Base-by-base conservation (phyloP, 2,329 filamentous ascomycete species). In the Epichloe elymi region DNA sequence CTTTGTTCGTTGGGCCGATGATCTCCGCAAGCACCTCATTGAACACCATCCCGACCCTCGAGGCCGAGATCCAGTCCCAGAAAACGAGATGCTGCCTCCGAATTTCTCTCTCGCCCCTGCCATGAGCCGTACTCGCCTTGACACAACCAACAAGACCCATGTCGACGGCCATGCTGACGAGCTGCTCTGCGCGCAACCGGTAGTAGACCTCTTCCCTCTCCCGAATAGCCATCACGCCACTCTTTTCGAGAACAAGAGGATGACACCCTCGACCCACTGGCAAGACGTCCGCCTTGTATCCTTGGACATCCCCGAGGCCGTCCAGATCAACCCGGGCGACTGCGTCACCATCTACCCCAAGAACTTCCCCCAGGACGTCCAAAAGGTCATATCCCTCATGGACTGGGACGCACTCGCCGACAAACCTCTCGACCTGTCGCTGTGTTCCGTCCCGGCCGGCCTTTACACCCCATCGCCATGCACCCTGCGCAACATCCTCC, bases 221-320 rank as follows among this genome's bases (percentile, higher is more conserved):
- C 76, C 79, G 0, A 68, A 71, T 41, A 71, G 76, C 2, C 70
- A 80, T 55, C 66, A 65, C 0, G 85, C 83, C 8, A 75, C 66
- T 0, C 63, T 98, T 0, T 60, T 72, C 0, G 64, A 68, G n/a
- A 95, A 95, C 61, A 65, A 72, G 17, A 79, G 90, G 15, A 66
- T 95, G 5, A 98, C 93, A 0, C 82, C 90, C 0, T 46, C 65
- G 1, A 71, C 72, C 1, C 93, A 98, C 68, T 96, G 88, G 83
- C 93, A 98, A 70, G 93, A 98, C 69, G 91, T 97, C 43, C 85
- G 93, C 0, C 79, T 86, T 49, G 67, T 96, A n/a, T 75, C 73
- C 1, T 72, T 97, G 14, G 73, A 70, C 8, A 58, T 45, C 37
- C 47, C 54, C 54, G 17, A 59, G 2, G 55, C 58, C 2, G 48